phyloP scores from a whole-genome alignment of 164 flowering plant genomes.

The Liquidambar formosana region DNA sequence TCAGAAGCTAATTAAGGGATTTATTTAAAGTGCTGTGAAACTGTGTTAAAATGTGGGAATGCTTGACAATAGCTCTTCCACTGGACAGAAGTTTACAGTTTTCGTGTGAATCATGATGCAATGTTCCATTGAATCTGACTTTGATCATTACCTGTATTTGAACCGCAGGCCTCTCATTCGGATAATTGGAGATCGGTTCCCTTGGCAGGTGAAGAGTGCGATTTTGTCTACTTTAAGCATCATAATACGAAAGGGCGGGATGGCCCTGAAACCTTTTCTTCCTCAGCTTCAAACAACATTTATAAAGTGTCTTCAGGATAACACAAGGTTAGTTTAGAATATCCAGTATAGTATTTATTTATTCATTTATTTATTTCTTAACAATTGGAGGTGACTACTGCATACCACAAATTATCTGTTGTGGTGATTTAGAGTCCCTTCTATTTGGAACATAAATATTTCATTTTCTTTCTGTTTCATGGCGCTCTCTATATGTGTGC shows the following conservation, averaged over 20 bases:
- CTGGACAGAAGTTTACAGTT: neutral
- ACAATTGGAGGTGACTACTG: too few relatives aligned
- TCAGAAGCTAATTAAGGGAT: too few relatives aligned
- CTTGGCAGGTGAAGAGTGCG: constrained; percentile 99
- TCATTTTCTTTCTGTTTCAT: neutral
- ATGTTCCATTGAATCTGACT: constrained; percentile 3
- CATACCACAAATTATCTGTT: too few relatives aligned
- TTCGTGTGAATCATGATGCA: neutral
- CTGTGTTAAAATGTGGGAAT: too few relatives aligned
- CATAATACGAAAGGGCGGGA: constrained; percentile 86
- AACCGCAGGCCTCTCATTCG: constrained; percentile 90
- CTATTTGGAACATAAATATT: neutral
- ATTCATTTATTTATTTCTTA: too few relatives aligned
- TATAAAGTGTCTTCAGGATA: constrained; percentile 92
- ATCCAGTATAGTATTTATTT: neutral
- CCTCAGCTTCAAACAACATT: constrained; percentile 99
- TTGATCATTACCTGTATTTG: constrained; percentile 1
- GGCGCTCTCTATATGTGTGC: neutral
- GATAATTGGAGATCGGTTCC: constrained; percentile 93
- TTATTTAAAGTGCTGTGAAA: too few relatives aligned
- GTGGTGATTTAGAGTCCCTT: neutral
- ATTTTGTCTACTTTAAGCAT: constrained; percentile 83
- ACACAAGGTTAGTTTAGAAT: constrained; percentile 61
- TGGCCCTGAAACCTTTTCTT: constrained; percentile 95
- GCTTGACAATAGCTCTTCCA: too few relatives aligned